A percentile compares a stretch with the other conserved stretches of the same genome.
Conservation (phyloP, 495 filamentous ascomycete genomes). For the Collariella sp. region DNA sequence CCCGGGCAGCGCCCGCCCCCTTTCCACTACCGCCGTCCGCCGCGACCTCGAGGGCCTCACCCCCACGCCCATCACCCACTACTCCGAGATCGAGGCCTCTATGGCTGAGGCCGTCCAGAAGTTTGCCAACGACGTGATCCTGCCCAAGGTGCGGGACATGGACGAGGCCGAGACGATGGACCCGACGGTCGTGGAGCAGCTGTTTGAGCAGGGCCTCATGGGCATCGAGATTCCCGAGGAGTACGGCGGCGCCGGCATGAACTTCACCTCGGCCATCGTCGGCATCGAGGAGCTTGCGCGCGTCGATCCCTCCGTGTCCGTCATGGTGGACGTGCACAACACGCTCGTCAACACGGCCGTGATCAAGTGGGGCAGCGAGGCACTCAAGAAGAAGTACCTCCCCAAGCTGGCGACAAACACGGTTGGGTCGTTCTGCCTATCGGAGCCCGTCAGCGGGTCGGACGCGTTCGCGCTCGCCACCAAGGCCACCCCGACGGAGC, state of each 20-base stretch:
- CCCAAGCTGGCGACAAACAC: slow-evolving; percentile 81
- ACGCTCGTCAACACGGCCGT: slow-evolving; percentile 93
- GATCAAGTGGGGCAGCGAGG: slow-evolving; percentile 69
- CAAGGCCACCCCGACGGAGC: slow-evolving; percentile 62
- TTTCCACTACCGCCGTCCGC: slow-evolving; percentile 60
- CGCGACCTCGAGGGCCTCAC: slow-evolving; percentile 58
- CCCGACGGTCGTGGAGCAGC: slow-evolving; percentile 70
- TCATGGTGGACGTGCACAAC: slow-evolving; percentile 94
- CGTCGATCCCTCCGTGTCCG: slow-evolving; percentile 89
- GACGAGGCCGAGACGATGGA: slow-evolving; percentile 97
- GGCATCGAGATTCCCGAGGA: slow-evolving; percentile 96
- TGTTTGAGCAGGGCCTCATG: slow-evolving; percentile 98
- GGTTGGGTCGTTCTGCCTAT: slow-evolving; percentile 93
- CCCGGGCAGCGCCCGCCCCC: slow-evolving; percentile 46
- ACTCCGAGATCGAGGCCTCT: slow-evolving; percentile 81
- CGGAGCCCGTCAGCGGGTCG: slow-evolving; percentile 84
- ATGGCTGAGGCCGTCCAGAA: slow-evolving; percentile 88
- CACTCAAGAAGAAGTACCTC: slow-evolving; percentile 74
- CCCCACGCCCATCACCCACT: slow-evolving; percentile 86
- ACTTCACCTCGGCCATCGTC: slow-evolving; percentile 92
- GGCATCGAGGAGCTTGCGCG: slow-evolving; percentile 95
- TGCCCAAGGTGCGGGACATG: slow-evolving; percentile 94
- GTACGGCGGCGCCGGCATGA: slow-evolving; percentile 94
- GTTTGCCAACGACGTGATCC: slow-evolving; percentile 79
- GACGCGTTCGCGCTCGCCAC: slow-evolving; percentile 95